Evolutionary conservation across 2,329 filamentous ascomycete species (phyloP).

Genomic region (Microdochium bolleyi): DNA sequence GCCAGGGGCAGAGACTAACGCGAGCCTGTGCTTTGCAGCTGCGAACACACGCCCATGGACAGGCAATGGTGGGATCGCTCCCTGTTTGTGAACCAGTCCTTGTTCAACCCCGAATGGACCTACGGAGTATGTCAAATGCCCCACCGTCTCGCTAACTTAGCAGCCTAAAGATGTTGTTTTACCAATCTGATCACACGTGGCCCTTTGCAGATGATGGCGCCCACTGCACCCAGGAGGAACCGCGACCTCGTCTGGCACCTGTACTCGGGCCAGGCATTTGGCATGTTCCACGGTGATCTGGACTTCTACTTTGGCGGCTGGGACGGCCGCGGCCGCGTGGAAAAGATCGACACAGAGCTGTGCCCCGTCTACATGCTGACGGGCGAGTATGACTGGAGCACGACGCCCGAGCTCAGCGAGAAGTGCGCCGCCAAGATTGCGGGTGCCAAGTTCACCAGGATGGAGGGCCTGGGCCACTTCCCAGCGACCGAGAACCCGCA

Average conservation of each 20-base stretch:
- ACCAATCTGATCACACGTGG: not conserved
- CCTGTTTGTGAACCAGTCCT: conserved; percentile 35
- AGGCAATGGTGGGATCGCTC: conserved; percentile 35
- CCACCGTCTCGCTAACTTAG: not conserved
- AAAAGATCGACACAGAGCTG: conserved; percentile 34
- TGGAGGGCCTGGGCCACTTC: conserved; percentile 5
- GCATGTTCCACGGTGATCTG: conserved; percentile 41
- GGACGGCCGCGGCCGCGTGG: conserved; percentile 34
- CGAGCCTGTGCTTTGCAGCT: conserved; percentile 21
- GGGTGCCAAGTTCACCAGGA: conserved; percentile 3
- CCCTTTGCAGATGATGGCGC: conserved; percentile 28
- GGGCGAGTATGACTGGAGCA: conserved; percentile 16
- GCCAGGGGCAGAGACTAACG: too few species aligned
- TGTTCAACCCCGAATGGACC: conserved; percentile 39
- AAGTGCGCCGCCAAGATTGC: conserved; percentile 5
- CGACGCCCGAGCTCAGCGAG: conserved; percentile 5
- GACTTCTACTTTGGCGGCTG: conserved; percentile 43
- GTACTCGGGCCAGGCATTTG: conserved; percentile 39
- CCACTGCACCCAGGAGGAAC: conserved; percentile 31
- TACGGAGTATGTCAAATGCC: conserved; percentile 21
- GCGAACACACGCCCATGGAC: conserved; percentile 18
- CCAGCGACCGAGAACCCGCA: conserved; percentile 4
- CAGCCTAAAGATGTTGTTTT: not conserved
- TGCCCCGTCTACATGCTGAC: conserved; percentile 43
- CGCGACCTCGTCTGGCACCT: conserved; percentile 40